Evolutionary conservation across 805 yeast genomes (phyloP).

Genomic region (Kurtzmaniella cleridarum): DNA sequence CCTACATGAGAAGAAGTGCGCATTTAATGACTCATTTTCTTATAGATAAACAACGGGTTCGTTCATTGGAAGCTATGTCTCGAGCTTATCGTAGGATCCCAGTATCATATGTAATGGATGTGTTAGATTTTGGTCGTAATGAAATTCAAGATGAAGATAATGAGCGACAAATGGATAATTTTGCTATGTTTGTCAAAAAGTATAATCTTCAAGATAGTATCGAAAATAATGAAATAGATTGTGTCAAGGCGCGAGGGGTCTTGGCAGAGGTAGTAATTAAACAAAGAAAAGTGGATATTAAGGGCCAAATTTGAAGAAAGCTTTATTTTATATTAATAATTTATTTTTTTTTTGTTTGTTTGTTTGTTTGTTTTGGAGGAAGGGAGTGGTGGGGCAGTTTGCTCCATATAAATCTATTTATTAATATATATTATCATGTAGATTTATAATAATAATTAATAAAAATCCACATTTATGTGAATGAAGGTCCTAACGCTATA

Average conservation of each 20-base stretch:
- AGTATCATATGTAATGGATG: conserved; percentile 28
- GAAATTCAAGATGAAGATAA: conserved; percentile 14
- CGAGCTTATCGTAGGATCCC: conserved; percentile 48
- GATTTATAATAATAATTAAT: not conserved
- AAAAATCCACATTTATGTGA: not conserved
- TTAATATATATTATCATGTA: not conserved
- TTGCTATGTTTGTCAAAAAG: conserved; percentile 37
- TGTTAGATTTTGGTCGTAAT: conserved; percentile 35
- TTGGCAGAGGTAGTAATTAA: conserved; percentile 32
- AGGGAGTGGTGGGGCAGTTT: too few relatives aligned
- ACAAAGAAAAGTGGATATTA: conserved; percentile 66
- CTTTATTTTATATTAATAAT: too few relatives aligned
- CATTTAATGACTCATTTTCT: conserved; percentile 36
- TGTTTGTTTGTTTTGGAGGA: too few relatives aligned
- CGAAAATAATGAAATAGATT: conserved; percentile 21
- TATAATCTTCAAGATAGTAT: conserved; percentile 31
- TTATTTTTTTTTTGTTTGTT: too few relatives aligned
- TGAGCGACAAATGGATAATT: conserved; percentile 1
- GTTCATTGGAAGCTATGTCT: conserved; percentile 50
- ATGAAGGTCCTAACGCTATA: conserved; percentile 62
- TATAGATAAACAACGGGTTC: conserved; percentile 51
- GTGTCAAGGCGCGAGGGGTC: conserved; percentile 25
- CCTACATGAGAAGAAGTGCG: conserved; percentile 14
- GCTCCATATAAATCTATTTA: not conserved
- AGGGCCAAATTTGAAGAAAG: conserved; percentile 77